phyloP scores from a whole-genome alignment of 805 yeast species.

The Cyberlindnera mrakii region DNA sequence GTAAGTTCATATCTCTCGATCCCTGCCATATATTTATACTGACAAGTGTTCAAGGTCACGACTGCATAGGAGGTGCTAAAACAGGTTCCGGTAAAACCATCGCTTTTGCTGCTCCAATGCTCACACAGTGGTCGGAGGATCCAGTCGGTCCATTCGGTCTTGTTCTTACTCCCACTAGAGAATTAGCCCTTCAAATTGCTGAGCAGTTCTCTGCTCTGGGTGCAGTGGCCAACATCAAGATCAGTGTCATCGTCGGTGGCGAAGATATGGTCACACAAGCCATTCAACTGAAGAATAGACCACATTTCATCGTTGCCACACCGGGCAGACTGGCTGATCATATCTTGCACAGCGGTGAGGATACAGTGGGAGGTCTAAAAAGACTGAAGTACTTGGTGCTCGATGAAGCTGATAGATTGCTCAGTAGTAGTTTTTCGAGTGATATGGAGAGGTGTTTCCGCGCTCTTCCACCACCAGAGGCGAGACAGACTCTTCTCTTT shows the following conservation, averaged over 20 bases:
- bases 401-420: constrained; percentile 88
- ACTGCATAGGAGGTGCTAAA: constrained; percentile 97
- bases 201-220: constrained; percentile 95
- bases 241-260: constrained; percentile 90
- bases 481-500: constrained; percentile 83
- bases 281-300: constrained; percentile 69
- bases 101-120: constrained; percentile 97
- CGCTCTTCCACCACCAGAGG: constrained; percentile 61
- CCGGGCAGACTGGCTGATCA: constrained; percentile 97
- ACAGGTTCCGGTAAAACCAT: constrained; percentile 98
- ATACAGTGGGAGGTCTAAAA: constrained; percentile 71
- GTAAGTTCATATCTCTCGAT: constrained; percentile 14
- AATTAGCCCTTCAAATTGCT: constrained; percentile 92
- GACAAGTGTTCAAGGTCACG: constrained; percentile 39
- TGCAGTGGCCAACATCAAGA: constrained; percentile 76
- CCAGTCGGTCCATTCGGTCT: constrained; percentile 91
- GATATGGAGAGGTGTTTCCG: constrained; percentile 71
- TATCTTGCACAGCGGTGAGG: constrained; percentile 81
- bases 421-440: constrained; percentile 76
- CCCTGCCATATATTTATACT: neutral
- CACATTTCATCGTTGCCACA: constrained; percentile 94
- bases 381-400: constrained; percentile 77
- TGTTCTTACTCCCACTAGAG: constrained; percentile 87
- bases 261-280: constrained; percentile 90
- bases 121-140: constrained; percentile 90